Evolutionary conservation across 2,329 filamentous ascomycete species (phyloP), one percentile per base, ranked within the genome.

Genomic region (Venturia pyrina): DNA sequence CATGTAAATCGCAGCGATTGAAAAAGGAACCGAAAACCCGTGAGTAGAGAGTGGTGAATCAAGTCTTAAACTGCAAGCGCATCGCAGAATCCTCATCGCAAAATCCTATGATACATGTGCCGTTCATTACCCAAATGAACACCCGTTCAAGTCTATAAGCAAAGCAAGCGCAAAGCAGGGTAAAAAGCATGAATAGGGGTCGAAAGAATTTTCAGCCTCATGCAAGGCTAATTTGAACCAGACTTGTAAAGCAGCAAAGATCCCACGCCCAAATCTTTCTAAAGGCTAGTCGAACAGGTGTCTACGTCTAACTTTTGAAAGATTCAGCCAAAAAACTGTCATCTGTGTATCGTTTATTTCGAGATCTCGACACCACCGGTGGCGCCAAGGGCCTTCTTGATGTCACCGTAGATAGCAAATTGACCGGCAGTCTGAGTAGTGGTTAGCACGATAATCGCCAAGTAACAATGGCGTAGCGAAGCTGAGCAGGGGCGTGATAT

Each of bases 391-490:
- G 82, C 78, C 78, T 87, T 85, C 82, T 90, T 90, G 72, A 89
- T 80, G 72, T 87, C 84, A 78, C 89, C 91, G 76, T 96, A 96
- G 78, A 96, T 96, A 74, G 89, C 90, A 79, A 95, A 95, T 81
- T 95, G 90, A 77, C 88, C 88, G 69, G 87, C 87, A 69, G 88
- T 91, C 59, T 63, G 43, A 5, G 43, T 48, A 11, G n/a, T 19
- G 3, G 34, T 50, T 48, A 44, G 34, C 6, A 17, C 7, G 11
- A 56, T 63, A 37, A 4, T 66, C 24, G 21, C 11, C 10, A 17
- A 50, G 48, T 17, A 66, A 17, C 5, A 41, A 37, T 43, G 53
- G 5, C 21, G 8, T 6, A 5, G 21, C 2, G 13, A 28, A 28
- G 8, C 48, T 40, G 37, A 15, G 15, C 2, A 53, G 3, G 28